Evolutionary conservation across 2,329 filamentous ascomycete genomes (phyloP).

Genomic region (Pseudocercospora crystallina): DNA sequence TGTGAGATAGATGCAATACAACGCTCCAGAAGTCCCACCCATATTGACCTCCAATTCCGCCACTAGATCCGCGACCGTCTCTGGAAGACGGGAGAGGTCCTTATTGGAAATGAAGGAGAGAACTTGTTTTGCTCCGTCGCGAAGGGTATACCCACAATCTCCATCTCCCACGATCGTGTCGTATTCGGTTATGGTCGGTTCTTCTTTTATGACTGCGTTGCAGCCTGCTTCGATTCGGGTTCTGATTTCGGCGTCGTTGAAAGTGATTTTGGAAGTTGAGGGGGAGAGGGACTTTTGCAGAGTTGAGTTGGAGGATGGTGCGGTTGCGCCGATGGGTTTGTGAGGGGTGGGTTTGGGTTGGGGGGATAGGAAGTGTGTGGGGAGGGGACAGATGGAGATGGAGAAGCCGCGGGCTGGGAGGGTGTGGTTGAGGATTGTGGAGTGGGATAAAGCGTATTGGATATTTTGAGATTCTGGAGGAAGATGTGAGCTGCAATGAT

Average conservation of each 20-base stretch:
- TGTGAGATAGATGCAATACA: slow-evolving; percentile 39
- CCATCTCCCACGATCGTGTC: slow-evolving; percentile 40
- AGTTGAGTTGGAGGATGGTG: slow-evolving; percentile 8
- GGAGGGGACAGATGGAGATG: slow-evolving; percentile 34
- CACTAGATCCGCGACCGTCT: slow-evolving; percentile 31
- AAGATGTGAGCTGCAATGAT: slow-evolving; percentile 1
- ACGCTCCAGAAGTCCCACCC: slow-evolving; percentile 37
- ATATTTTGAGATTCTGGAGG: slow-evolving; percentile 29
- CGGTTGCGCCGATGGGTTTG: slow-evolving; percentile 14
- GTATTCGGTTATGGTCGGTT: slow-evolving; percentile 38
- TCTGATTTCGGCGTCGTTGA: slow-evolving; percentile 32
- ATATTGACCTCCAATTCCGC: slow-evolving; percentile 37
- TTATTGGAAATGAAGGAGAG: slow-evolving; percentile 33
- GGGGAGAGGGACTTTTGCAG: slow-evolving; percentile 14
- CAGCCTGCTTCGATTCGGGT: slow-evolving; percentile 33
- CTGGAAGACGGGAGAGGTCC: slow-evolving; percentile 30
- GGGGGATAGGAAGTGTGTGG: slow-evolving; percentile 28
- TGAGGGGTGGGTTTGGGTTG: slow-evolving; percentile 26
- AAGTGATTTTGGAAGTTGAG: slow-evolving; percentile 25
- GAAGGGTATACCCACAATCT: slow-evolving; percentile 39
- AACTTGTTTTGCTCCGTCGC: slow-evolving; percentile 37
- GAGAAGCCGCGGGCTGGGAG: slow-evolving; percentile 34
- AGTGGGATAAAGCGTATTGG: slow-evolving; percentile 35
- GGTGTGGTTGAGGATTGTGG: slow-evolving; percentile 33
- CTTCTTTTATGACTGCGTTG: slow-evolving; percentile 34